A percentile compares a stretch with the other conserved stretches of the same genome.
phyloP scores from a whole-genome alignment of 352 stramenopile species.

The Hyaloperonospora brassicae region DNA sequence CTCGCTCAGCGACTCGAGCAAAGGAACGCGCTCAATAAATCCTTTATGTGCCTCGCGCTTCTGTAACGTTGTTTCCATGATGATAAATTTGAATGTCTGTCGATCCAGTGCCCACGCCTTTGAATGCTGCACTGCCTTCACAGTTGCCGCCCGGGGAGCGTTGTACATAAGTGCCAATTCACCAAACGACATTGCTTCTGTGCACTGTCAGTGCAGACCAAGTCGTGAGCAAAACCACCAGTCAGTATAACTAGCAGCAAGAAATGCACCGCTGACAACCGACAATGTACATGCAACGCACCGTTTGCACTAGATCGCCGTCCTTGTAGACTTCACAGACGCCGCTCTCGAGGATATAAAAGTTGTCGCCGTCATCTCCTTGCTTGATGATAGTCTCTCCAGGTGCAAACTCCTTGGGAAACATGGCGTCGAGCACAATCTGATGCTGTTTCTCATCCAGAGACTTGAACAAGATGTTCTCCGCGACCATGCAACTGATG shows the following conservation, averaged over 20 bases:
- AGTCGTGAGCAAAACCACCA: background rate
- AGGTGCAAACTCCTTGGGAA: conserved; percentile 74
- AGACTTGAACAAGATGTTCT: conserved; percentile 88
- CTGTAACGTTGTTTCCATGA: conserved; percentile 88
- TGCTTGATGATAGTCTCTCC: conserved; percentile 83
- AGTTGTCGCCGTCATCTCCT: conserved; percentile 89
- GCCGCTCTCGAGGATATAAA: conserved; percentile 93
- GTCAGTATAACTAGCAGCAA: no score
- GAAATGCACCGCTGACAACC: background rate
- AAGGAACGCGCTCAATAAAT: conserved; percentile 83
- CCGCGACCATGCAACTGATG: conserved; percentile 75
- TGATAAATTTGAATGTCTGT: conserved; percentile 88
- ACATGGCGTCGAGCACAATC: conserved; percentile 84
- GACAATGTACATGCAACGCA: conserved; percentile 18
- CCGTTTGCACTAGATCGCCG: conserved; percentile 74
- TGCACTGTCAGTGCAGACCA: conserved; percentile 37
- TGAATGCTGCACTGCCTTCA: conserved; percentile 85
- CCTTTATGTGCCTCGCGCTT: conserved; percentile 82
- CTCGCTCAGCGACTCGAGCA: conserved; percentile 88
- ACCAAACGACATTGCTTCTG: conserved; percentile 90
- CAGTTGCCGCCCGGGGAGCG: conserved; percentile 90
- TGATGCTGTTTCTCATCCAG: conserved; percentile 82
- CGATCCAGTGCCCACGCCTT: conserved; percentile 90
- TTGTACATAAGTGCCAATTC: conserved; percentile 98
- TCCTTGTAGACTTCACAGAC: conserved; percentile 88